Base-by-base conservation (phyloP, 371 early-diverging fungal genomes). In the Actinomucor elegans region DNA sequence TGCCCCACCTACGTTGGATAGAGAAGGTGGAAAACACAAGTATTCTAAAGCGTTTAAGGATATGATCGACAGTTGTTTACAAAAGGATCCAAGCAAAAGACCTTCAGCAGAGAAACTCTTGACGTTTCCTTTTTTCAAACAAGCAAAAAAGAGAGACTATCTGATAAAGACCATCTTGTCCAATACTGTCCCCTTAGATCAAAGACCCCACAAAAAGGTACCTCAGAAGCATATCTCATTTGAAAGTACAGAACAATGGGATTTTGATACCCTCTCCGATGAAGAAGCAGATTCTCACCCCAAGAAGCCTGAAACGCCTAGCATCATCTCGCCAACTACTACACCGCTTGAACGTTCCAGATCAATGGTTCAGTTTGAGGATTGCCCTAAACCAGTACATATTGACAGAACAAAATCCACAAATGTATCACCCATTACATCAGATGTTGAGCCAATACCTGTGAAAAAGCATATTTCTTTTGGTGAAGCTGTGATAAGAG, bases 1-100 rank as follows among this genome's bases (percentile, higher is more conserved):
- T 55, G 91, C 89, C 18, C 92, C 94, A 8, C 94, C 94, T 2
- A 92, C 91, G 2, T 63, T 94, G 38, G 90, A 91, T 51, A 78
- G 92, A 59, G 92, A 92, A 20, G 61, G 71, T 3, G 81, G 88
- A 0, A 78, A 75, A 48, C 80, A 90, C 72, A 90, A 86, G 55
- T 93, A 87, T 61, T 77, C 87, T 2, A 92, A 85, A 48, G 28
- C 66, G 4, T 87, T 93, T 51, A 91, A 92, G 56, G 93, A 94
- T 9, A 86, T 94, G 88, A 90, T 93, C 46, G 93, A 92, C 61
- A 21, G 53, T 23, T 93, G 94, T 68, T 73, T 94, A 20, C 80
- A 88, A 50, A 92, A 92, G 56, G 93, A 94, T 48, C 93, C 94
- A 1, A 57, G 69, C 8, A 87, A 85, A 70, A 73, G 93, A 69